Conservation (phyloP, 257 asterid genomes). For the Pogostemon cablin region DNA sequence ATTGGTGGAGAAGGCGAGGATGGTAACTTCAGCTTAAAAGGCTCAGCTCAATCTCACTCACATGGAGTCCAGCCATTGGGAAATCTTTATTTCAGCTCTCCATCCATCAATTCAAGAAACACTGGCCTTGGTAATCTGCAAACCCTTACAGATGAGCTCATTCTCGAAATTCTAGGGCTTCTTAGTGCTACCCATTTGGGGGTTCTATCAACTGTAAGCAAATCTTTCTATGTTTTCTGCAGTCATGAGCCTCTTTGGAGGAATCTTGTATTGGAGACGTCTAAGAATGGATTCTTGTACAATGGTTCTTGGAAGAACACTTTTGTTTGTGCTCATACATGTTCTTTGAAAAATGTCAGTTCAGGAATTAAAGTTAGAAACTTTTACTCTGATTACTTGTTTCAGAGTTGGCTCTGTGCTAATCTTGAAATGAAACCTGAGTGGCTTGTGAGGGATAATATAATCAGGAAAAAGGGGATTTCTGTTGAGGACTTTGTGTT, state of each 20-base stretch:
- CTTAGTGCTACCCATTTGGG: slow-evolving; percentile 68
- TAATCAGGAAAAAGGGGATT: slow-evolving; percentile 65
- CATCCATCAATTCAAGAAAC: slow-evolving; percentile 66
- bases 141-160: slow-evolving; percentile 80
- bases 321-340: slow-evolving; percentile 37
- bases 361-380: slow-evolving; percentile 62
- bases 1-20: slow-evolving; percentile 47
- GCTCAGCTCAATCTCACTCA: slow-evolving; percentile 57
- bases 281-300: slow-evolving; percentile 59
- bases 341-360: slow-evolving; percentile 38
- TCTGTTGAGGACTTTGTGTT: slow-evolving; percentile 74
- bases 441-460: slow-evolving; percentile 90
- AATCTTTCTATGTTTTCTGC: slow-evolving; percentile 88
- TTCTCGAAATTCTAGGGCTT: slow-evolving; percentile 80
- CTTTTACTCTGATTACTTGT: slow-evolving; percentile 94
- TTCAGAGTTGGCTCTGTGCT: slow-evolving; percentile 99
- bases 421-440: slow-evolving; percentile 96
- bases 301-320: slow-evolving; percentile 75
- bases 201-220: slow-evolving; percentile 78
- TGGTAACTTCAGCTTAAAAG: slow-evolving; percentile 68
- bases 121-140: slow-evolving; percentile 77
- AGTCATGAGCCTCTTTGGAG: slow-evolving; percentile 95
- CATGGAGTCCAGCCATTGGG: slow-evolving; percentile 93
- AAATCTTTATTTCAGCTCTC: slow-evolving; percentile 68
- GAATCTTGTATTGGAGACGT: slow-evolving; percentile 66